Base-by-base conservation (phyloP, 2,329 filamentous ascomycete species). In the Ceratocystis colombiana region DNA sequence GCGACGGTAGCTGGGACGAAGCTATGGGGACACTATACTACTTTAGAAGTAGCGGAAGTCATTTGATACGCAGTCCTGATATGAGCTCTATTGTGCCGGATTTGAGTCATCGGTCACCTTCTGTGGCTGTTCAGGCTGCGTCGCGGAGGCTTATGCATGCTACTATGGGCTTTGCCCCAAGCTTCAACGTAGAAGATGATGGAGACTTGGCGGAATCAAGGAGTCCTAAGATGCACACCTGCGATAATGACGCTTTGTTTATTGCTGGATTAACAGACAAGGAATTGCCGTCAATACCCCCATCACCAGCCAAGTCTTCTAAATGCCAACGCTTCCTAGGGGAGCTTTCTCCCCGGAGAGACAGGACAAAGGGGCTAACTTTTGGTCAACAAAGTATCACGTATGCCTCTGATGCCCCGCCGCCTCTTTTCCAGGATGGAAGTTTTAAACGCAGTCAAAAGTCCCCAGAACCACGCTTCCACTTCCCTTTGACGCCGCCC, bases 1-100 rank as follows among this genome's bases (percentile, higher is more conserved):
- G 83, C 68, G 79, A 79, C 44, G 90, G 88, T 33, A 87, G 80
- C 67, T 96, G 90, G 90, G 88, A 94, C 67, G 87, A 91, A 37
- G 90, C 89, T 0, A 81, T 96, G n/a, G 83, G 85, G 48, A 88
- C 88, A 1, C 77, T 95, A 66, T 84, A 82, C 72, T 72, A 79
- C 72, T 37, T 30, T 5, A 59, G 64, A 20, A 61, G 55, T 37
- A 57, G 62, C 69, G 74, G 69, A 48, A 72, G 72, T 64, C 74
- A 76, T 68, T 81, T 79, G 79, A 77, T 76, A 10, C 73, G 65
- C 22, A 57, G 65, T 33, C 61, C 65, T 5, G 46, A 45, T 41
- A 8, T 66, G 17, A 45, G 66, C 28, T 44, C 45, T n/a, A 59
- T 25, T 12, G 63, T 64, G 25, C 30, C 28, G n/a, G 8, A 50